These are phyloP conservation scores for Candida odintsovae DNA, from an alignment of 805 yeast species.

Conservation along the genomic window DNA sequence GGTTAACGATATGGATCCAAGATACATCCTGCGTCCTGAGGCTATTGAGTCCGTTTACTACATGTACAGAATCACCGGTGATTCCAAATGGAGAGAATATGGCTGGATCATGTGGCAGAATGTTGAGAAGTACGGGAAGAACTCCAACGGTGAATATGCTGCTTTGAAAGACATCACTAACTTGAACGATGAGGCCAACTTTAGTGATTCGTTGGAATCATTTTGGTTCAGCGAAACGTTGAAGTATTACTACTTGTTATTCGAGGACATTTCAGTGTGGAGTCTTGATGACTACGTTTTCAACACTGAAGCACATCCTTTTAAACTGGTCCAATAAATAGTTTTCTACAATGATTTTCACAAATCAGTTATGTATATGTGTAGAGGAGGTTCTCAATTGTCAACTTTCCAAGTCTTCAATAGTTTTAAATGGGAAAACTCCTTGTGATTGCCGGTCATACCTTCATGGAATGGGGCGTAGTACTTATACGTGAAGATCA, in stretches of 20 bases:
- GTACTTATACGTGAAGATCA: conserved; percentile 53
- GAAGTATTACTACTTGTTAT: conserved; percentile 48
- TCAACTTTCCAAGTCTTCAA: conserved; percentile 47
- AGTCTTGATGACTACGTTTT: conserved; percentile 49
- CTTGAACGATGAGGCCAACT: conserved; percentile 17
- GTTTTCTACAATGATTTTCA: background rate
- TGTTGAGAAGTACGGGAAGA: conserved; percentile 26
- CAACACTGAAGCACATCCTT: conserved; percentile 61
- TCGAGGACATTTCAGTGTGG: conserved; percentile 36
- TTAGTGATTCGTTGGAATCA: conserved; percentile 36
- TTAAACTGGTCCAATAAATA: conserved; percentile 22
- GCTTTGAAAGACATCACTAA: conserved; percentile 36
- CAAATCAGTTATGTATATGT: background rate
- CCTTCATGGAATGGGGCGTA: conserved; percentile 76
- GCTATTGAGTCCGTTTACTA: conserved; percentile 55
- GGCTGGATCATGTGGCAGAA: conserved; percentile 45
- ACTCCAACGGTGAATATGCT: conserved; percentile 30
- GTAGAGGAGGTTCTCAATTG: background rate
- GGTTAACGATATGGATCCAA: conserved; percentile 29
- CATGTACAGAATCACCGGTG: conserved; percentile 57
- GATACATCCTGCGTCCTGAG: conserved; percentile 51
- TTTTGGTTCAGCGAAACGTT: conserved; percentile 57
- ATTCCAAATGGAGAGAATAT: conserved; percentile 46
- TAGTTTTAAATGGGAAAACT: conserved; percentile 48
- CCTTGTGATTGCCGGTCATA: conserved; percentile 52